Conservation (phyloP, 306 rosid genomes). For the Acmispon strigosus region DNA sequence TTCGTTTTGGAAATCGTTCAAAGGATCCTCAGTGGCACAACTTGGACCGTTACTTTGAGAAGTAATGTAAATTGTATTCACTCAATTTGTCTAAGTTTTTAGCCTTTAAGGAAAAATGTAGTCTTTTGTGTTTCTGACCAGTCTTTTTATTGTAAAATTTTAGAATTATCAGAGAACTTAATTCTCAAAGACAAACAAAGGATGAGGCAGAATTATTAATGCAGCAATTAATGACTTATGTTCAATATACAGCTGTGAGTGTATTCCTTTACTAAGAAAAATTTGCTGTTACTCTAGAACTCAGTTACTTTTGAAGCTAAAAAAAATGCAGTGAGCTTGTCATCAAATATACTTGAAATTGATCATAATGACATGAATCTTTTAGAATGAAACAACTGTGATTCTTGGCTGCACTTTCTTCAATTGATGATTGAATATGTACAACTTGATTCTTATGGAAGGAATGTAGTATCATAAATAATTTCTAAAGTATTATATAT, state of each 20-base stretch:
- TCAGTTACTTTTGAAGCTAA: constrained; percentile 7
- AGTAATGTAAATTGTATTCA: constrained; percentile 45
- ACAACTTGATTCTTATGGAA: background rate
- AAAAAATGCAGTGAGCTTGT: background rate
- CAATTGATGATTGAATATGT: background rate
- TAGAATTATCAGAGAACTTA: constrained; percentile 57
- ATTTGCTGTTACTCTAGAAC: constrained; percentile 5
- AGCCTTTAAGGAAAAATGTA: background rate
- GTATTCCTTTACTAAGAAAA: constrained; percentile 16
- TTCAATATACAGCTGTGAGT: constrained; percentile 80
- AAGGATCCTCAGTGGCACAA: constrained; percentile 95
- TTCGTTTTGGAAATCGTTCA: constrained; percentile 83
- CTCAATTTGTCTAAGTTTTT: constrained; percentile 11
- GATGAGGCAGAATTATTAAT: constrained; percentile 56
- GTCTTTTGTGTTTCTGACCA: constrained; percentile 13
- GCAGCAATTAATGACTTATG: constrained; percentile 62
- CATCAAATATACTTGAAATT: background rate
- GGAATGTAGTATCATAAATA: background rate
- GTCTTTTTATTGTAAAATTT: constrained; percentile 15
- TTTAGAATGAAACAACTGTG: background rate
- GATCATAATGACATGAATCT: background rate
- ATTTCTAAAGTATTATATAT: background rate
- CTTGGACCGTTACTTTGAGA: constrained; percentile 85
- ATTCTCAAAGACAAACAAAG: constrained; percentile 45
- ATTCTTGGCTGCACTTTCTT: constrained; percentile 7